Evolutionary conservation across 208 protist genomes (phyloP).

Genomic region (Crithidia sp.): DNA sequence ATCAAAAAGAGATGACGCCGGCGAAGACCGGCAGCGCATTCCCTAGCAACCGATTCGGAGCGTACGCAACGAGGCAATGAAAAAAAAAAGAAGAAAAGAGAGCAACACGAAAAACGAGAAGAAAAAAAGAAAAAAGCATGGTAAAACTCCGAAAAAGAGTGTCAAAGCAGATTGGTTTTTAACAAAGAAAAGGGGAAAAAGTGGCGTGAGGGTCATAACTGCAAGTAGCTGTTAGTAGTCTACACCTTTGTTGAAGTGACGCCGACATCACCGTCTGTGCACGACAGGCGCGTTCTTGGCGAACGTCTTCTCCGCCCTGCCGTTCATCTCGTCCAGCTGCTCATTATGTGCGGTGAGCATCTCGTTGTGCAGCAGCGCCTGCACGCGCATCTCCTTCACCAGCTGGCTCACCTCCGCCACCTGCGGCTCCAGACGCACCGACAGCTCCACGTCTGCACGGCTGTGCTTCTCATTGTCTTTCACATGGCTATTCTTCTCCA

Average conservation of each 20-base stretch:
- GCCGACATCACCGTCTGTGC: not conserved
- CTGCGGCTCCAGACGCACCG: not conserved
- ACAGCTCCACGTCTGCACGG: not conserved
- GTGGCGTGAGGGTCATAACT: no score
- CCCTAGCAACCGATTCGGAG: no score
- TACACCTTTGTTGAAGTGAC: not conserved
- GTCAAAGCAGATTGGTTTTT: no score
- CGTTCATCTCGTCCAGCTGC: slow-evolving; percentile 10
- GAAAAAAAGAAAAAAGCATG: not conserved
- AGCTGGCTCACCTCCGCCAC: slow-evolving; percentile 14
- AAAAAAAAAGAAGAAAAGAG: no score
- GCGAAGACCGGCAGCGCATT: no score
- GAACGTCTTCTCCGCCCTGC: slow-evolving; percentile 5
- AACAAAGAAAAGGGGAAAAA: not conserved
- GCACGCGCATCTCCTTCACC: slow-evolving; percentile 21
- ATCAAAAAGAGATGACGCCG: no score
- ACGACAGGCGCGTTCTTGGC: not conserved
- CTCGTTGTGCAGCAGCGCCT: slow-evolving; percentile 11
- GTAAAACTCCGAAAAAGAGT: not conserved
- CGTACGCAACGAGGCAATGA: not conserved
- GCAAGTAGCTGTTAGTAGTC: no score
- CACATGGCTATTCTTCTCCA: not conserved
- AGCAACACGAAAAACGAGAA: not conserved
- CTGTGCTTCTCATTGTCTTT: not conserved
- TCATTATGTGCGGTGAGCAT: slow-evolving; percentile 18